phyloP scores from a whole-genome alignment of 805 yeast genomes.

The Lachancea meyersii region DNA sequence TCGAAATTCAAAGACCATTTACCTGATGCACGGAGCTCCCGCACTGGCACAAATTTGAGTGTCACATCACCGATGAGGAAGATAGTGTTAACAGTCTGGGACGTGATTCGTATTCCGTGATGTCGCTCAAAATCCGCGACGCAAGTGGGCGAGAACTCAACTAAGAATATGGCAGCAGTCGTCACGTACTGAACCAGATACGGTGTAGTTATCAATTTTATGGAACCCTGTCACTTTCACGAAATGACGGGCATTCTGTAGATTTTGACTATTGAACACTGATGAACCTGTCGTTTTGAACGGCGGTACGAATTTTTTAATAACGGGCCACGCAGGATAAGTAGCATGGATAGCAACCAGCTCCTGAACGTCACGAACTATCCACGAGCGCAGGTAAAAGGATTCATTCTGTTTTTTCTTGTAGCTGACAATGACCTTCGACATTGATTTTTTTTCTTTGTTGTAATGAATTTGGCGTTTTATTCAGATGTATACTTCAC shows the following conservation, averaged over 20 bases:
- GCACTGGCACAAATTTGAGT: conserved; percentile 5
- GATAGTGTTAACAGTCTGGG: conserved; percentile 22
- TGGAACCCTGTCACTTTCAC: conserved; percentile 23
- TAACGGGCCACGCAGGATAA: conserved; percentile 4
- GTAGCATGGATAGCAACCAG: conserved; percentile 5
- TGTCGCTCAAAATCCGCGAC: conserved; percentile 27
- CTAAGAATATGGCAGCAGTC: conserved; percentile 25
- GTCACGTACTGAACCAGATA: conserved; percentile 27
- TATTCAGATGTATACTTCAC: too few species aligned
- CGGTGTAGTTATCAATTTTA: conserved; percentile 16
- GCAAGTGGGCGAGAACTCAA: conserved; percentile 29
- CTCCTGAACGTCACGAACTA: conserved; percentile 5
- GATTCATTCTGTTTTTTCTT: conserved; percentile 17
- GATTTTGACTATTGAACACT: conserved; percentile 8
- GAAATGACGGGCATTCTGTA: conserved; percentile 17
- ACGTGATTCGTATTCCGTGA: conserved; percentile 21
- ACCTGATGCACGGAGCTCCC: not conserved
- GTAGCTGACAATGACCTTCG: conserved; percentile 15
- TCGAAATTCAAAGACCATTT: not conserved
- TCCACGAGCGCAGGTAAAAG: conserved; percentile 23
- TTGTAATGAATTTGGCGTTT: too few species aligned
- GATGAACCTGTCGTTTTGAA: conserved; percentile 8
- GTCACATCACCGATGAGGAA: conserved; percentile 23
- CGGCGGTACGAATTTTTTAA: conserved; percentile 12
- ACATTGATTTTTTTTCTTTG: conserved; percentile 17